Base-by-base conservation (phyloP, 2,329 filamentous ascomycete genomes). In the Trichophaea hybrida region DNA sequence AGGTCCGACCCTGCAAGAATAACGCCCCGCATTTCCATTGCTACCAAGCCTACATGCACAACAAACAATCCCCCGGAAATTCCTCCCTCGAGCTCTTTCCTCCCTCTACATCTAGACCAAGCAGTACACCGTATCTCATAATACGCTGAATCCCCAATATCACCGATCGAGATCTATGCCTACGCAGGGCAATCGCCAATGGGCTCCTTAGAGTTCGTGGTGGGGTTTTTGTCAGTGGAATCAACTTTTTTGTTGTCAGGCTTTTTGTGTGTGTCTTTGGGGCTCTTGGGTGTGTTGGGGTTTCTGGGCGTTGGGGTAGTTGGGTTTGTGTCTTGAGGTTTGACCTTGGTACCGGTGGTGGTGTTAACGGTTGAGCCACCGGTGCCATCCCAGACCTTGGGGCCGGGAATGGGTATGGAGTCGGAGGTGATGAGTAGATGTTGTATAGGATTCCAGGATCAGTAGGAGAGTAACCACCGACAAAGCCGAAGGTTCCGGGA, bases 401-500 rank as follows among this genome's bases (percentile, higher is more conserved):
- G 65, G 15, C 65, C 64, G 2, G 64, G 66, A 33, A 64, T 64
- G 43, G 34, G 48, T 67, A 66, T 34, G 57, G 31, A 13, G 55
- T 64, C 7, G 57, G 59, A 10, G 52, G 48, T 10, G 54, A 50
- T 40, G 53, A 43, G 49, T 65, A 68, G 17, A 65, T 32, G 51
- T 64, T 59, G 69, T 74, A 75, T 2, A 72, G 65, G 55, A 75
- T 69, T 60, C 73, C 73, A 6, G 71, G 65, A 61, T 74, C 73
- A 31, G 64, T 69, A 59, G 71, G 69, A 34, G 64, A 70, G 69
- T 75, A 75, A 37, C 70, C 69, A 33, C 71, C 71, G 34, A 75
- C 73, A 69, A 78, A 74, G 69, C 75, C 72, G 57, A 77, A 77
- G 67, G 71, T 71, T 17, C 70, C 70, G 12, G 72, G 71, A 7